Percentiles rank a stretch among this genome's conserved stretches.
Evolutionary conservation across 257 asterid species (phyloP).

Genomic region (Leonotis leonurus): DNA sequence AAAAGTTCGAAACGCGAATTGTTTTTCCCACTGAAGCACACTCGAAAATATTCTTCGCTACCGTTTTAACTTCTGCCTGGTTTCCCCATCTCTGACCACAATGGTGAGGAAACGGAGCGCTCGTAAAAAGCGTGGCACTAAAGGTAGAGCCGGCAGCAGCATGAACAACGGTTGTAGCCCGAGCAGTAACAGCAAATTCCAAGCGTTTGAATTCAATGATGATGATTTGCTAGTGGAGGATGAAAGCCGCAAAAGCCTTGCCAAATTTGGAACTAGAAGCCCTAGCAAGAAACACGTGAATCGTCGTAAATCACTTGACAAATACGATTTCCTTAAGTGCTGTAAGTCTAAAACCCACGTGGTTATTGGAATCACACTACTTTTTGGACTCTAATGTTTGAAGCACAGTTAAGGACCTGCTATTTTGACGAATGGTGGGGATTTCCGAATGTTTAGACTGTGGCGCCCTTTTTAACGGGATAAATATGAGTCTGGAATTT

Average conservation of each 20-base stretch:
- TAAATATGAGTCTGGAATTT: not conserved
- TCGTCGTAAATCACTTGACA: constrained; percentile 25
- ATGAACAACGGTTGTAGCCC: constrained; percentile 12
- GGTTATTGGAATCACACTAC: not conserved
- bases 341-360: constrained; percentile 38
- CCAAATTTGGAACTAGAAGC: constrained; percentile 29
- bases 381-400: not conserved
- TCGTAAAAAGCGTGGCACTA: not conserved
- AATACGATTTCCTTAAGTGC: constrained; percentile 40
- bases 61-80: not conserved
- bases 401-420: not conserved
- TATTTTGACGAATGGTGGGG: not conserved
- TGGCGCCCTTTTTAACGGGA: too few relatives aligned
- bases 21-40: not conserved
- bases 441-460: too few relatives aligned
- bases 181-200: constrained; percentile 12
- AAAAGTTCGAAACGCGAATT: too few relatives aligned
- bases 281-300: constrained; percentile 16
- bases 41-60: not conserved
- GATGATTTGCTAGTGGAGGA: constrained; percentile 41
- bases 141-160: not conserved
- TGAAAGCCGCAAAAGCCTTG: constrained; percentile 20
- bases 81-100: constrained; percentile 4
- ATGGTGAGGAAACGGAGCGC: constrained; percentile 26
- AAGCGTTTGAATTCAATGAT: constrained; percentile 47